Percentiles rank a stretch among this genome's conserved stretches.
These are phyloP conservation scores for Trichosporon faecale DNA, from an alignment of 1,284 basidiomycete genomes.

Conservation along the genomic window DNA sequence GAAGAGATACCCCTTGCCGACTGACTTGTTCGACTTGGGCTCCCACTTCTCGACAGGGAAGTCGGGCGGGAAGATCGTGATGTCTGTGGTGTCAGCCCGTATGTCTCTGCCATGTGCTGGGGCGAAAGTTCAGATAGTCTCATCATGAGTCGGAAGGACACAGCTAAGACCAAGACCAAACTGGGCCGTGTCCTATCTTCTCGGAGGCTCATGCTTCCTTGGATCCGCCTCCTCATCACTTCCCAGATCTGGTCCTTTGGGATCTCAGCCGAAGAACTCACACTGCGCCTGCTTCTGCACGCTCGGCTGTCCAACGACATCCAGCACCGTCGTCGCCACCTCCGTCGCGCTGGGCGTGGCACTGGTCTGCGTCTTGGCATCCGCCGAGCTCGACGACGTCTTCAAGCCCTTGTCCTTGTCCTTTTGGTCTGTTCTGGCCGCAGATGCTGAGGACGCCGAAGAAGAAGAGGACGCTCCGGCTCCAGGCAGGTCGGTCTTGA, in stretches of 20 bases:
- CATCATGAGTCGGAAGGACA: not conserved
- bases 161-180: not conserved
- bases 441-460: not conserved
- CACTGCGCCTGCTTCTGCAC: not conserved
- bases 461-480: not conserved
- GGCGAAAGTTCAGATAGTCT: not conserved
- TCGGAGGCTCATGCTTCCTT: no score
- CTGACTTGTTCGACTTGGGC: not conserved
- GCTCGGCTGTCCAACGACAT: not conserved
- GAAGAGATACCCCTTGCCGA: slow-evolving; percentile 32
- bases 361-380: not conserved
- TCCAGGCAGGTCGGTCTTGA: not conserved
- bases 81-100: slow-evolving; percentile 21
- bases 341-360: not conserved
- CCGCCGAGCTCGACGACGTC: not conserved
- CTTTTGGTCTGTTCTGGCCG: not conserved
- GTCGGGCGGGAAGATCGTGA: slow-evolving; percentile 33
- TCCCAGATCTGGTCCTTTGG: no score
- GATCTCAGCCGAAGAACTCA: not conserved
- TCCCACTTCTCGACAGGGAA: slow-evolving; percentile 27
- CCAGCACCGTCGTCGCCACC: not conserved
- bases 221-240: no score
- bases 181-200: not conserved
- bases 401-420: not conserved
- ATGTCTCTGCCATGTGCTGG: not conserved